A percentile compares a stretch with the other conserved stretches of the same genome.
phyloP scores from a whole-genome alignment of 1,139 yeast genomes.

The Hemisphaericaspora subhashii region DNA sequence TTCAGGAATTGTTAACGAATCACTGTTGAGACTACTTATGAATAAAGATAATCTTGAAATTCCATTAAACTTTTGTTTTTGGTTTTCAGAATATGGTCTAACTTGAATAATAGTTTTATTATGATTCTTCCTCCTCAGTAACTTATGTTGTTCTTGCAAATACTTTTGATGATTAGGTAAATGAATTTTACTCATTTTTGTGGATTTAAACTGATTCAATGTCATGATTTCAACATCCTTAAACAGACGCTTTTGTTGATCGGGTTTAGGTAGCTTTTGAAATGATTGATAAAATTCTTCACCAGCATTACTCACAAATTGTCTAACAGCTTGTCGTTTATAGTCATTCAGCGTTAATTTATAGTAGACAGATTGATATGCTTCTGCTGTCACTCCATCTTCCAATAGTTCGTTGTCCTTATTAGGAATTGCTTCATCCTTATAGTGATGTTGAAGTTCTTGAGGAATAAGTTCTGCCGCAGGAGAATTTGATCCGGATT shows the following conservation, averaged over 20 bases:
- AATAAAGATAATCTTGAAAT: conserved; percentile 69
- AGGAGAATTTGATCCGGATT: conserved; percentile 4
- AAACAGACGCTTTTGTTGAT: conserved; percentile 12
- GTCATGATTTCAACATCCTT: conserved; percentile 25
- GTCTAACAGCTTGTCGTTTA: conserved; percentile 38
- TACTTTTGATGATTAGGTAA: conserved; percentile 38
- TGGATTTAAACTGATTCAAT: conserved; percentile 26
- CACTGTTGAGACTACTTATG: conserved; percentile 24
- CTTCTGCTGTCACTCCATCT: conserved; percentile 46
- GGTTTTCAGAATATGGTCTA: conserved; percentile 52
- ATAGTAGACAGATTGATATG: conserved; percentile 52
- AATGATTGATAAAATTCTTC: conserved; percentile 17
- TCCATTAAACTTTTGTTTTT: conserved; percentile 69
- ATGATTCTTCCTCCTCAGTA: conserved; percentile 19
- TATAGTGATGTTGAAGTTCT: conserved; percentile 9
- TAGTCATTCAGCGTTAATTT: conserved; percentile 49
- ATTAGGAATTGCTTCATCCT: conserved; percentile 30
- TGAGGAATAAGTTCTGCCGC: neutral
- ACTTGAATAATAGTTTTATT: conserved; percentile 36
- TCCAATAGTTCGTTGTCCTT: conserved; percentile 40
- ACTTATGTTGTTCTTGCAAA: conserved; percentile 26
- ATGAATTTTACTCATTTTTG: conserved; percentile 31
- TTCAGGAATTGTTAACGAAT: conserved; percentile 35
- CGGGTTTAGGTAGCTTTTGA: conserved; percentile 13
- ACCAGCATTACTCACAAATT: conserved; percentile 25